Percentiles rank a stretch among this genome's conserved stretches.
phyloP scores from a whole-genome alignment of 2,329 filamentous ascomycete species.

The Trichoderma breve region DNA sequence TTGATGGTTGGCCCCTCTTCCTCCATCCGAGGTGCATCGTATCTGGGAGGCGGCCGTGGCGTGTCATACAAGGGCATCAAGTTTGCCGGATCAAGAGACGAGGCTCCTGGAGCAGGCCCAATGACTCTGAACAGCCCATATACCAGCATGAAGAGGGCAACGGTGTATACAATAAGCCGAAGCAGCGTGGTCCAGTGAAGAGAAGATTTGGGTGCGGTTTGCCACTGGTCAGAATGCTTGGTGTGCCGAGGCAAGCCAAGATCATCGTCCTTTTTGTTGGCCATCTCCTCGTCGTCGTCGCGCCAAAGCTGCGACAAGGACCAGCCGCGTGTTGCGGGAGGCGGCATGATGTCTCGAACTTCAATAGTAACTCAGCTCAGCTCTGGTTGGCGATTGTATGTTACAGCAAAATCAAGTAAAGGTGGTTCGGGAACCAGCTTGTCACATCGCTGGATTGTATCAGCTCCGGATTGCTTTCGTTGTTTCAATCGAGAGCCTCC shows the following conservation, averaged over 20 bases:
- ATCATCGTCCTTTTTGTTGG: conserved; percentile 63
- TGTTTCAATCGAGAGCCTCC: not conserved
- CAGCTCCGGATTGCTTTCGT: not conserved
- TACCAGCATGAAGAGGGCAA: conserved; percentile 55
- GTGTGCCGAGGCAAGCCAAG: conserved; percentile 31
- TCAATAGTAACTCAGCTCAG: not conserved
- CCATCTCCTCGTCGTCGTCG: conserved; percentile 55
- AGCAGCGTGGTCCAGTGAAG: conserved; percentile 53
- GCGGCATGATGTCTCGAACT: not conserved
- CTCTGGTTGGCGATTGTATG: not conserved
- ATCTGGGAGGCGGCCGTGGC: conserved; percentile 1
- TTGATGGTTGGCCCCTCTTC: not conserved
- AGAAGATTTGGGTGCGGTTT: conserved; percentile 35
- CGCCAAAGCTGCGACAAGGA: conserved; percentile 43
- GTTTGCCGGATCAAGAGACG: conserved; percentile 4
- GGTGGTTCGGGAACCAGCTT: not conserved
- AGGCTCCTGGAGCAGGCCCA: conserved; percentile 43
- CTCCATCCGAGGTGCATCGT: conserved; percentile 10
- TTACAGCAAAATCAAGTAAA: not conserved
- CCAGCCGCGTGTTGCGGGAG: conserved; percentile 30
- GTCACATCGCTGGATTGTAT: not conserved
- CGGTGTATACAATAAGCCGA: conserved; percentile 48
- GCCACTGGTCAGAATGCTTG: conserved; percentile 37
- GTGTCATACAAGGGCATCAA: not conserved
- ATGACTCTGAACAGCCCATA: conserved; percentile 36